Evolutionary conservation across 805 yeast genomes (phyloP).

Genomic region (Kodamaea sagamina): DNA sequence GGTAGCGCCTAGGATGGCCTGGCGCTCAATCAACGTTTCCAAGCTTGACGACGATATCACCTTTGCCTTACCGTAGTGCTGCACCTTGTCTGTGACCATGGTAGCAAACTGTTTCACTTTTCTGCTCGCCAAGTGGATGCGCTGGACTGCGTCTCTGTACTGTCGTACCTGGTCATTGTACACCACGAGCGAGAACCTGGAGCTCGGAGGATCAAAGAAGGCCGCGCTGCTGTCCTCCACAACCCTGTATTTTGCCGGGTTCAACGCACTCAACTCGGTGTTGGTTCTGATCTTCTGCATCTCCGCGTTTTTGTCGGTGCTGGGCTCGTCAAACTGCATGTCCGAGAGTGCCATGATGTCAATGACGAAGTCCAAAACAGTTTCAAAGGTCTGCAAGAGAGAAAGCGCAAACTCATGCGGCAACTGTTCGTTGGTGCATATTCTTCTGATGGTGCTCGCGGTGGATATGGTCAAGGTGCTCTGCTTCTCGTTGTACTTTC

Average conservation of each 20-base stretch:
- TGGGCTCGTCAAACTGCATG: conserved; percentile 34
- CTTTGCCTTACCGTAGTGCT: conserved; percentile 65
- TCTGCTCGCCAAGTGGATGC: conserved; percentile 63
- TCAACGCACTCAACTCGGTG: conserved; percentile 2
- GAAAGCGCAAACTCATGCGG: conserved; percentile 47
- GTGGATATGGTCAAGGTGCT: background rate
- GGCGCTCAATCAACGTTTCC: conserved; percentile 51
- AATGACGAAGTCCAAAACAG: conserved; percentile 57
- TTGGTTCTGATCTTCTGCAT: conserved; percentile 25
- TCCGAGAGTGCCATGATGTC: conserved; percentile 59
- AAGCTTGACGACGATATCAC: conserved; percentile 61
- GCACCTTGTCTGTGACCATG: conserved; percentile 69
- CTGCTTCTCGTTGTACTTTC: conserved; percentile 18
- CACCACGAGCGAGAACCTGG: conserved; percentile 55
- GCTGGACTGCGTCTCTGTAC: conserved; percentile 67
- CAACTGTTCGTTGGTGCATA: conserved; percentile 21
- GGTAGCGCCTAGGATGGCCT: conserved; percentile 57
- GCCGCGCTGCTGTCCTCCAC: conserved; percentile 28
- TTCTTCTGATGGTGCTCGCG: background rate
- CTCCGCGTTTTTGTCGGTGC: conserved; percentile 26
- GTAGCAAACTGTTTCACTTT: conserved; percentile 65
- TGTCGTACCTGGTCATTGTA: conserved; percentile 84
- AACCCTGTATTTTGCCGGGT: conserved; percentile 27
- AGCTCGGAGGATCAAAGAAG: conserved; percentile 38
- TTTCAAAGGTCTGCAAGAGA: conserved; percentile 44